phyloP scores from a whole-genome alignment of 148 eudicot genomes.

The Nepenthes mirabilis region DNA sequence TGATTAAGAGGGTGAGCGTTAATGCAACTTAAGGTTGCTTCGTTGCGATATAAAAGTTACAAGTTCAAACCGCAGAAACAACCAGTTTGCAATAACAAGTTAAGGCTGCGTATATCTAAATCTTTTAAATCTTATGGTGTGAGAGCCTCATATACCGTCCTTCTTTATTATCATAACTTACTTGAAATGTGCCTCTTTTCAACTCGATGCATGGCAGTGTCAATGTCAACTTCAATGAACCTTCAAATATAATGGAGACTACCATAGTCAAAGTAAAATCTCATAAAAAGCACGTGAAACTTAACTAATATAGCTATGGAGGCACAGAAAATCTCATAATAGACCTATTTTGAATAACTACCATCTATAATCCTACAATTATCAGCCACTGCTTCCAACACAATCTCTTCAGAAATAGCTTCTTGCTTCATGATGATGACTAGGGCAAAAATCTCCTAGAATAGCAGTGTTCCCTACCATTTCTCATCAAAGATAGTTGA shows the following conservation, averaged over 20 bases:
- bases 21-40: too few species aligned
- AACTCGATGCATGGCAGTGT: slow-evolving; percentile 73
- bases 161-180: slow-evolving; percentile 8
- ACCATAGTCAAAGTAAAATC: background rate
- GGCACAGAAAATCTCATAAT: too few species aligned
- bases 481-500: slow-evolving; percentile 75
- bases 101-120: too few species aligned
- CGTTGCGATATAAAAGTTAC: too few species aligned
- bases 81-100: too few species aligned
- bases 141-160: too few species aligned
- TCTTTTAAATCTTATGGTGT: too few species aligned
- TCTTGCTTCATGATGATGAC: background rate
- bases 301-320: too few species aligned
- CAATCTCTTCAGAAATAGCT: background rate
- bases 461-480: slow-evolving; percentile 34
- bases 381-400: too few species aligned
- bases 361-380: too few species aligned
- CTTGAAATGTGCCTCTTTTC: slow-evolving; percentile 73
- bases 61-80: too few species aligned
- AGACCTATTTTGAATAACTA: too few species aligned
- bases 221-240: slow-evolving; percentile 79
- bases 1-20: background rate
- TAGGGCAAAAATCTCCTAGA: background rate
- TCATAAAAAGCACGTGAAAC: background rate
- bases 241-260: slow-evolving; percentile 16